Evolutionary conservation across 345 rosid genomes (phyloP), one percentile per base, ranked within the genome.

Genomic region (Turritis glabra): DNA sequence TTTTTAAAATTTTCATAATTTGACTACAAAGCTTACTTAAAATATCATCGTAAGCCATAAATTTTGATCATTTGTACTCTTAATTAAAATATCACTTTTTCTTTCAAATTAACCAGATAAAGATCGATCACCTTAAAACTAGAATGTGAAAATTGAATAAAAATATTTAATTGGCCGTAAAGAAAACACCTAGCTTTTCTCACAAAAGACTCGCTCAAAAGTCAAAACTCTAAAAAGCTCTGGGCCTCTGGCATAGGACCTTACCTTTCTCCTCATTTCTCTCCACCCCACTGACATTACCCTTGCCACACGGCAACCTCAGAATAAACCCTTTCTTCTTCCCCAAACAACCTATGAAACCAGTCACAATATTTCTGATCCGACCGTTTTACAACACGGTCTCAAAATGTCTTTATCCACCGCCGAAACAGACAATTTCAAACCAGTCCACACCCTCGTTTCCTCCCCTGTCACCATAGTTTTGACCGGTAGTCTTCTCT

Each of bases 401-500:
- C 75, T 57, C 74, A 65, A 59, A 75, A 78, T 78, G 78, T 72
- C 78, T 33, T 25, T 6, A 50, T n/a, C 64, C 18, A 30, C 54
- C 58, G 25, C 64, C 51, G 53, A 3, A 2, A 18, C 78, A 37
- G 35, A 15, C 5, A 18, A 8, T 19, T 54, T 14, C 27, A 67
- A 61, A 9, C 38, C 60, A 26, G 58, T 72, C 35, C 80, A 76
- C 65, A 62, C 70, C 50, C 19, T 69, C 1, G 75, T 69, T 17
- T 77, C 86, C 27, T 83, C 89, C 0, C 86, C 93, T 0, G 8
- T 85, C 37, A 84, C 87, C 51, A 58, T 88, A 14, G 63, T 88
- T 62, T 35, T 94, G 69, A 82, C 86, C 7, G 80, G 86, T 25
- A 41, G 85, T 37, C 84, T 94, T 59, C 84, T 91, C 33, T 37